These are phyloP conservation scores for Fomitopsis serialis DNA, from an alignment of 768 basidiomycete species.

Conservation along the genomic window DNA sequence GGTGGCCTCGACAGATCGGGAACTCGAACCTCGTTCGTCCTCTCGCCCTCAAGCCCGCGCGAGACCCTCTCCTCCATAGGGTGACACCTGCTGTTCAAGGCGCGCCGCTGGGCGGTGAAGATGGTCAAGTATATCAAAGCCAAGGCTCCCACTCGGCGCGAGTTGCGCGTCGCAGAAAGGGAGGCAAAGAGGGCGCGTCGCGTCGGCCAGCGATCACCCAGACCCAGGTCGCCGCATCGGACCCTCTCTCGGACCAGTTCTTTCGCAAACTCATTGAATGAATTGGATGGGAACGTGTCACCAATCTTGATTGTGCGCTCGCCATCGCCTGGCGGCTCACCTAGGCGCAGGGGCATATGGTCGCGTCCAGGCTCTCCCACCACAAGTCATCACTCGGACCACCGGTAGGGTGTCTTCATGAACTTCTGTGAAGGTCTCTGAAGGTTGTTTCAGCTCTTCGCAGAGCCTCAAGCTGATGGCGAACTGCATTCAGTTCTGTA, in stretches of 20 bases:
- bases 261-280: not conserved
- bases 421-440: not conserved
- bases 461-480: not conserved
- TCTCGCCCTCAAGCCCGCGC: not conserved
- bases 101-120: not conserved
- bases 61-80: not conserved
- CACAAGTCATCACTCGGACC: not conserved
- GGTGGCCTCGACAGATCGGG: not conserved
- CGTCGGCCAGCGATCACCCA: not conserved
- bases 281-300: slow-evolving; percentile 5
- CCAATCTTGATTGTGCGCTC: slow-evolving; percentile 5
- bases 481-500: not conserved
- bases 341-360: not conserved
- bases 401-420: not conserved
- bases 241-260: not conserved
- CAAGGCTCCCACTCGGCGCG: slow-evolving; percentile 6
- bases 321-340: not conserved
- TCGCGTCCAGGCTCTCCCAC: not conserved
- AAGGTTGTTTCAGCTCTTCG: not conserved
- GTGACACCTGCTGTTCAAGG: not conserved
- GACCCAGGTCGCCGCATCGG: not conserved
- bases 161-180: slow-evolving; percentile 2
- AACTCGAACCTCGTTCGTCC: not conserved
- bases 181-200: not conserved
- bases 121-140: slow-evolving; percentile 6